Evolutionary conservation across 345 rosid genomes (phyloP).

Genomic region (Salix exigua): DNA sequence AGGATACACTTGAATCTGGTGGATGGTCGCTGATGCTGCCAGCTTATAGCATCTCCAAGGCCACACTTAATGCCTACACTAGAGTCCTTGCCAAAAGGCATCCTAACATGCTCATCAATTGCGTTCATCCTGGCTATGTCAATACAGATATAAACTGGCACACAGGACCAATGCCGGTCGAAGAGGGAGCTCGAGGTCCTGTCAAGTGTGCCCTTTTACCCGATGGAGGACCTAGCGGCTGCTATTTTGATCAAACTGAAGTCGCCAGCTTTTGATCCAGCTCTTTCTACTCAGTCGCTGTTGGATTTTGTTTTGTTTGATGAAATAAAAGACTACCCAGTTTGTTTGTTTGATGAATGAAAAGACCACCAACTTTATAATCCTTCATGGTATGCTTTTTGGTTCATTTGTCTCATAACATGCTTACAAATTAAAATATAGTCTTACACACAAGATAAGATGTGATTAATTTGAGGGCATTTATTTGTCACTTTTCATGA

Average conservation of each 20-base stretch:
- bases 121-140: conserved; percentile 55
- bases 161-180: conserved; percentile 37
- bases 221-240: conserved; percentile 41
- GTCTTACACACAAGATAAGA: neutral
- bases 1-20: conserved; percentile 36
- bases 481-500: neutral
- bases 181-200: conserved; percentile 46
- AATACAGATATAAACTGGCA: conserved; percentile 47
- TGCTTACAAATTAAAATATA: no score
- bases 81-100: conserved; percentile 46
- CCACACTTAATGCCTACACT: conserved; percentile 48
- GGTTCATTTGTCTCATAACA: no score
- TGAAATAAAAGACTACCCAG: neutral
- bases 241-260: conserved; percentile 45
- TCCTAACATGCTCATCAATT: conserved; percentile 44
- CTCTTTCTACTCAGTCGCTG: no score
- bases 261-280: conserved; percentile 35
- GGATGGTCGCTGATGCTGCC: conserved; percentile 61
- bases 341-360: neutral
- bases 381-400: neutral
- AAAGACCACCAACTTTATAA: neutral
- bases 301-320: neutral
- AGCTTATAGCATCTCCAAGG: conserved; percentile 50
- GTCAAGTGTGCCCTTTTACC: conserved; percentile 53
- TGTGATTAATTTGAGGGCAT: neutral